phyloP scores from a whole-genome alignment of 441 rosid genomes.

The Arabidopsis lyrata region DNA sequence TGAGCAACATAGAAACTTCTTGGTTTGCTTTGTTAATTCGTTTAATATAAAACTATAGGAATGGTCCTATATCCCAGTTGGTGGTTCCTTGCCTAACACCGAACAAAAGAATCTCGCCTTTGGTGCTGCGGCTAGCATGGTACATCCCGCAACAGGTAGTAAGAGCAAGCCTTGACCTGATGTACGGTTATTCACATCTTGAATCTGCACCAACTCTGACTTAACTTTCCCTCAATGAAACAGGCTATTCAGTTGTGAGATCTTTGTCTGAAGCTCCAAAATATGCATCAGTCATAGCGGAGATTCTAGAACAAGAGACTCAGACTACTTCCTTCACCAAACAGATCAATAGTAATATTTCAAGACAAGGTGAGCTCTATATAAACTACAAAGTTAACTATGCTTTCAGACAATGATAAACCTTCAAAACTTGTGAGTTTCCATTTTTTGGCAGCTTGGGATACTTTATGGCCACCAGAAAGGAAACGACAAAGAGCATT shows the following conservation, averaged over 20 bases:
- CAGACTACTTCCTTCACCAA: conserved; percentile 41
- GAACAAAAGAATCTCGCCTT: conserved; percentile 94
- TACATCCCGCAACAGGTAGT: conserved; percentile 94
- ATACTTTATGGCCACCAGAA: conserved; percentile 92
- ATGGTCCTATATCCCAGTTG: conserved; percentile 99
- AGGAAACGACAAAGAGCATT: conserved; percentile 96
- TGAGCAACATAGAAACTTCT: not conserved
- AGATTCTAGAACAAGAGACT: conserved; percentile 58
- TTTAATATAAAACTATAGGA: conserved; percentile 55
- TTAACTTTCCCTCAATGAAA: conserved; percentile 29
- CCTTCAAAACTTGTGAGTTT: not conserved
- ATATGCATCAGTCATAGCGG: conserved; percentile 85
- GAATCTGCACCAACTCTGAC: conserved; percentile 2
- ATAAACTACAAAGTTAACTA: not conserved
- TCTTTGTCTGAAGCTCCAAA: conserved; percentile 96
- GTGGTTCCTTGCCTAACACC: conserved; percentile 94
- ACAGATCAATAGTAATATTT: conserved; percentile 56
- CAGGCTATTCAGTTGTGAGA: conserved; percentile 97
- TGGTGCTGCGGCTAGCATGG: conserved; percentile 99
- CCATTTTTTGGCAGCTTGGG: conserved; percentile 71
- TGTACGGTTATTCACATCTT: conserved; percentile 6
- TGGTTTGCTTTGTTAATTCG: conserved; percentile 12
- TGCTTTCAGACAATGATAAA: not conserved
- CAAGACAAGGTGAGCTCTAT: conserved; percentile 75
- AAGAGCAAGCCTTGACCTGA: conserved; percentile 16